Conservation (phyloP, 2,329 filamentous ascomycete species). For the Alternaria tenuissima region DNA sequence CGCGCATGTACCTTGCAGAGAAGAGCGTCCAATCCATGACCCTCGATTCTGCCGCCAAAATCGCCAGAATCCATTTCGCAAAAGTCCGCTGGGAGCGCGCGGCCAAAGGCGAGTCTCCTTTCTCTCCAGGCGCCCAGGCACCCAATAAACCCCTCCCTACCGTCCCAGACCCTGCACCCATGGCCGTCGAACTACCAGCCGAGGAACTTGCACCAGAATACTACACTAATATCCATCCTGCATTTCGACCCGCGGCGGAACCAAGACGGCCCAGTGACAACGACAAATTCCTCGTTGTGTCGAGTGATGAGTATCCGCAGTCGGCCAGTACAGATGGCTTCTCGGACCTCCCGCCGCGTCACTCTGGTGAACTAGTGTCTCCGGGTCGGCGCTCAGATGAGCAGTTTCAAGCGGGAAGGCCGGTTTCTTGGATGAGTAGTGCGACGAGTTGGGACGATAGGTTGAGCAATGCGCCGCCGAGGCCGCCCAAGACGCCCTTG, state of each 20-base stretch:
- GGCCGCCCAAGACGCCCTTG: constrained; percentile 53
- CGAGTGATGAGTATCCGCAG: constrained; percentile 65
- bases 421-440: constrained; percentile 36
- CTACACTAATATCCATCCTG: constrained; percentile 34
- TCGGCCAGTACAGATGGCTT: constrained; percentile 49
- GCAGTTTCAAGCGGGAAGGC: constrained; percentile 35
- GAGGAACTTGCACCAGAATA: constrained; percentile 57
- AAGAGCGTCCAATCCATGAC: constrained; percentile 80
- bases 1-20: constrained; percentile 80
- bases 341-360: constrained; percentile 37
- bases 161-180: constrained; percentile 53
- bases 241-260: constrained; percentile 48
- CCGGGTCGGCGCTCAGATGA: constrained; percentile 45
- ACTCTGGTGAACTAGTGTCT: constrained; percentile 73
- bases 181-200: constrained; percentile 67
- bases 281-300: constrained; percentile 65
- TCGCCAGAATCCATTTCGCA: constrained; percentile 83
- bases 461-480: constrained; percentile 42
- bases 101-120: constrained; percentile 44
- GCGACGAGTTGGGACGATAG: constrained; percentile 39
- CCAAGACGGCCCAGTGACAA: constrained; percentile 32
- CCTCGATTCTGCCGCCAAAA: constrained; percentile 76
- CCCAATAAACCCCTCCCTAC: constrained; percentile 47
- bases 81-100: constrained; percentile 71
- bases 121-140: constrained; percentile 27